phyloP scores from a whole-genome alignment of 2,329 filamentous ascomycete species.

The Xylaria sp. region DNA sequence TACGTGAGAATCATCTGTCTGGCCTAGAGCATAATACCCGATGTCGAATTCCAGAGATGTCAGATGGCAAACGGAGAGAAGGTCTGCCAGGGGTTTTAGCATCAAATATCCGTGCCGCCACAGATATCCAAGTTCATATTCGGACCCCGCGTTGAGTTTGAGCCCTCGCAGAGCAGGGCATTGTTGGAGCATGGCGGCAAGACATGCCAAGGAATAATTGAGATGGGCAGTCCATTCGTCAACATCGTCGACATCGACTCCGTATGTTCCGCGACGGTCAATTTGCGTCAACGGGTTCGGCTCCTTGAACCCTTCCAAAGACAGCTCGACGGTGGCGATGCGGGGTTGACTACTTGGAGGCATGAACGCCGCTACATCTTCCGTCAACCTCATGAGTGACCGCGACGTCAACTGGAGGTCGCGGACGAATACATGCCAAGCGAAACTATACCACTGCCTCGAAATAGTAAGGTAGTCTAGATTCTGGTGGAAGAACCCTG shows the following conservation, averaged over 20 bases:
- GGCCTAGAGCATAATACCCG: not conserved
- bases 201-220: not conserved
- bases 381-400: not conserved
- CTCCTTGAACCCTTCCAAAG: not conserved
- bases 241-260: not conserved
- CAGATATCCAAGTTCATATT: not conserved
- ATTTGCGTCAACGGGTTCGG: not conserved
- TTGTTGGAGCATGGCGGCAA: not conserved
- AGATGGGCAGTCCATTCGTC: not conserved
- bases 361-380: not conserved
- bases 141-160: not conserved
- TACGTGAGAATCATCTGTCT: not conserved
- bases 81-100: not conserved
- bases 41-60: not conserved
- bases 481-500: not conserved
- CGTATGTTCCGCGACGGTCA: not conserved
- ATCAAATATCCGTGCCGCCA: not conserved
- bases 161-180: not conserved
- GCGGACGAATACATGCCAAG: not conserved
- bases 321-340: not conserved
- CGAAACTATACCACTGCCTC: not conserved
- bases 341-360: slow-evolving; percentile 1
- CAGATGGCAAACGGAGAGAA: not conserved
- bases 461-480: not conserved
- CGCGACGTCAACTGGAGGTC: not conserved